Base-by-base conservation (phyloP, 768 basidiomycete genomes). In the Auriscalpium microsporum region DNA sequence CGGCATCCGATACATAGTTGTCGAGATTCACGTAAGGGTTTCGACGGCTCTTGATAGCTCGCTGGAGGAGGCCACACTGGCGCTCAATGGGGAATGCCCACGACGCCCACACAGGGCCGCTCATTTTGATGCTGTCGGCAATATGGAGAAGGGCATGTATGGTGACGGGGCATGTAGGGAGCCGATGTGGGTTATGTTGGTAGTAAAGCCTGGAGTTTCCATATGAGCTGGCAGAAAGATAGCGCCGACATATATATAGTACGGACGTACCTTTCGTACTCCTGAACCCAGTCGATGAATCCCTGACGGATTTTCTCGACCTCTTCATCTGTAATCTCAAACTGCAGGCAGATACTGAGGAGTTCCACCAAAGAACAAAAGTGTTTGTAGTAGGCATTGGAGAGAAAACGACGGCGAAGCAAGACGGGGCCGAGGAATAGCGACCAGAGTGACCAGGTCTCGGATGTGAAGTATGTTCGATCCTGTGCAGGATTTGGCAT, bases 361-460 rank as follows among this genome's bases (percentile, higher is more conserved):
- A 78, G 67, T 3, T 58, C 42, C 17, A 75, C 70, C 10, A 79
- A 69, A 2, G 64, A 19, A 5, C 76, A 49, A 55, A 78, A 77
- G 57, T 79, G 77, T 0, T 68, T 56, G 56, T 73, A 78, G 59
- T 77, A 78, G 3, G 50, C 52, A 10, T 64, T 21, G 1, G 63
- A 50, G 8, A 10, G 34, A 60, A 78, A 78, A 0, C 64, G 60
- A 8, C 65, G 38, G 5, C 52, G 52, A 8, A 79, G 70, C 4
- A 79, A 61, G 8, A 71, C 59, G 1, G 75, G 77, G 0, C 62
- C 74, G 8, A 78, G 46, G 51, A 69, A 75, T 13, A 66, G 58
- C 4, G 68, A 65, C 73, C 75, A 80, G 47, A 77, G 68, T 0
- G 68, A 67, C 57, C 67, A 72, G 19, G 63, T 66, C 45, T 78